Evolutionary conservation across 2,329 filamentous ascomycete species (phyloP).

Genomic region (Alternaria ventricosa): DNA sequence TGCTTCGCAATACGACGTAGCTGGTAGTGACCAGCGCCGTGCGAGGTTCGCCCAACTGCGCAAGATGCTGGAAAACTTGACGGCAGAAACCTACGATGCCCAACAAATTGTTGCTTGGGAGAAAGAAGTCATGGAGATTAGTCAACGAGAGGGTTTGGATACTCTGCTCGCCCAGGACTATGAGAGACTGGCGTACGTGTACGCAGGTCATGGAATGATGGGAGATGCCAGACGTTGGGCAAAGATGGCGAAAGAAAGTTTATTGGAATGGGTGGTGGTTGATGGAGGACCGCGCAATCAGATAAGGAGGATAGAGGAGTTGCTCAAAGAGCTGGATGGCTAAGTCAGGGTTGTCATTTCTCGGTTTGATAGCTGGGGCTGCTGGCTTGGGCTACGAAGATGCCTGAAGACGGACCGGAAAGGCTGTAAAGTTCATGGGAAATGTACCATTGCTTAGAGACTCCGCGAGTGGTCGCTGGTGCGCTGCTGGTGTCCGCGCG

Average conservation of each 20-base stretch:
- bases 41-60: conserved; percentile 23
- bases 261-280: conserved; percentile 28
- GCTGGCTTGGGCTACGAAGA: neutral
- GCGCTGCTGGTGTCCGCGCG: neutral
- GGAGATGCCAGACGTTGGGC: conserved; percentile 27
- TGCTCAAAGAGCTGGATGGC: conserved; percentile 23
- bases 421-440: neutral
- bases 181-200: conserved; percentile 36
- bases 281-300: conserved; percentile 22
- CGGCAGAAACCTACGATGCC: conserved; percentile 27
- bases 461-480: neutral
- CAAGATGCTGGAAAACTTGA: conserved; percentile 21
- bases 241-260: conserved; percentile 23
- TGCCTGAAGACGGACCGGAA: neutral
- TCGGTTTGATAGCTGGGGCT: neutral
- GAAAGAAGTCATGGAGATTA: conserved; percentile 30
- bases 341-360: neutral
- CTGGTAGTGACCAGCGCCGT: conserved; percentile 27
- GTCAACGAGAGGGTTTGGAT: conserved; percentile 27
- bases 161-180: conserved; percentile 28
- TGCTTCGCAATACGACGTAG: conserved; percentile 17
- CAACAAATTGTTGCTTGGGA: conserved; percentile 32
- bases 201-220: conserved; percentile 23
- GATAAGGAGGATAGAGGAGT: conserved; percentile 21
- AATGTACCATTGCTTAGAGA: neutral